A percentile compares a stretch with the other conserved stretches of the same genome.
Evolutionary conservation across 2,329 filamentous ascomycete species (phyloP).

Genomic region (Fusarium dimerum): DNA sequence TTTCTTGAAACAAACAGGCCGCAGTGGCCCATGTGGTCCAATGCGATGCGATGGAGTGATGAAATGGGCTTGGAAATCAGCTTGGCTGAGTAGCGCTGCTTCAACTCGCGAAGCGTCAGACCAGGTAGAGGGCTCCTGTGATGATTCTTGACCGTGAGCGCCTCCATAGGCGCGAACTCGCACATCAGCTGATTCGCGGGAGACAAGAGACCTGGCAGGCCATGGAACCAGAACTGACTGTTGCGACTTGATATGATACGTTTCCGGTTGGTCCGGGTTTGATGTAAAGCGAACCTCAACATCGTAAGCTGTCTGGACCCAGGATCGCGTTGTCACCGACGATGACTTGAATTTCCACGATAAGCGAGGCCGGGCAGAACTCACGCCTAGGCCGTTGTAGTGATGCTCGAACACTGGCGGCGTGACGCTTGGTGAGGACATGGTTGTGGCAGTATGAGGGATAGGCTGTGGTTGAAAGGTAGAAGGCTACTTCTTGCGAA

Average conservation of each 20-base stretch:
- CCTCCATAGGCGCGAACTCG: not conserved
- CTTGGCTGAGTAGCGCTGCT: not conserved
- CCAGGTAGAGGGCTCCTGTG: too few relatives aligned
- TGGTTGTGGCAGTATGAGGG: too few relatives aligned
- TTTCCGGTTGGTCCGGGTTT: not conserved
- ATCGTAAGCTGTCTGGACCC: conserved; percentile 4
- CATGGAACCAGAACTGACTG: conserved; percentile 4
- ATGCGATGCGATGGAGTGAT: not conserved
- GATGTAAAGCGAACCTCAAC: not conserved
- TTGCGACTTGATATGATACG: not conserved
- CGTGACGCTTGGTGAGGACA: too few relatives aligned
- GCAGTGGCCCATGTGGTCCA: conserved; percentile 3
- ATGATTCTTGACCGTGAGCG: too few relatives aligned
- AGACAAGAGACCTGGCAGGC: not conserved
- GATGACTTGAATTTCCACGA: not conserved
- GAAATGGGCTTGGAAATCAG: conserved; percentile 4
- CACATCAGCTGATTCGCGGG: not conserved
- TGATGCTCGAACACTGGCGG: conserved; percentile 2
- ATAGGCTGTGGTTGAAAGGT: too few relatives aligned
- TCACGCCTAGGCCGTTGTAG: not conserved
- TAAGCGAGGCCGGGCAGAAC: not conserved
- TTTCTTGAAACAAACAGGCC: conserved; percentile 3
- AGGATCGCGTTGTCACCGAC: not conserved
- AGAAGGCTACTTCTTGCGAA: too few relatives aligned
- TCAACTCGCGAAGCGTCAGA: not conserved